Conservation (phyloP, 2,329 filamentous ascomycete species). For the Trichoderma aggressivum region DNA sequence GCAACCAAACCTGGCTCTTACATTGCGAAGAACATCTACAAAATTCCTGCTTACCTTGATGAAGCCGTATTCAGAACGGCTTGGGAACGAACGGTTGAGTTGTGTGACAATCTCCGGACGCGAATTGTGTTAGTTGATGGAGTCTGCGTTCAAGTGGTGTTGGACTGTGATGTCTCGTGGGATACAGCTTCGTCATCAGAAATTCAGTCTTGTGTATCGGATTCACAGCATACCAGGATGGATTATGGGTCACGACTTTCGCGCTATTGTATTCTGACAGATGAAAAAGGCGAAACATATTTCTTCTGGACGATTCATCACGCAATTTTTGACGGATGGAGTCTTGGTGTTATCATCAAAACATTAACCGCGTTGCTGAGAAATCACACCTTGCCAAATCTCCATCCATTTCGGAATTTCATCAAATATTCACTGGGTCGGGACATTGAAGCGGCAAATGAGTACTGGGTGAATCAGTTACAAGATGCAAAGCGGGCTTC, state of each 20-base stretch:
- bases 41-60: conserved; percentile 13
- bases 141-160: conserved; percentile 17
- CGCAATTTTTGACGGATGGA: conserved; percentile 7
- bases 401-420: not conserved
- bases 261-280: not conserved
- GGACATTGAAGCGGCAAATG: not conserved
- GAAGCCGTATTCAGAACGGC: conserved; percentile 17
- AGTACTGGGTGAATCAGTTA: conserved; percentile 6
- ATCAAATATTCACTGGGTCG: conserved; percentile 12
- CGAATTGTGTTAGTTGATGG: conserved; percentile 21
- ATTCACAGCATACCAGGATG: not conserved
- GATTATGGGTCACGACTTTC: not conserved
- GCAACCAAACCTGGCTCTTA: conserved; percentile 25
- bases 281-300: not conserved
- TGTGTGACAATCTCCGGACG: conserved; percentile 23
- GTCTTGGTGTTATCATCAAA: not conserved
- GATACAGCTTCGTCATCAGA: not conserved
- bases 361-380: not conserved
- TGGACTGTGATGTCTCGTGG: conserved; percentile 15
- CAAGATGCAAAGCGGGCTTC: not conserved
- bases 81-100: conserved; percentile 21
- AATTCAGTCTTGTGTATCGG: not conserved
- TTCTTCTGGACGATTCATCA: conserved; percentile 14
- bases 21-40: conserved; percentile 19
- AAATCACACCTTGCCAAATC: not conserved